Percentiles rank a stretch among this genome's conserved stretches.
Conservation (phyloP, 116 monocot species). For the Thalassia testudinum region DNA sequence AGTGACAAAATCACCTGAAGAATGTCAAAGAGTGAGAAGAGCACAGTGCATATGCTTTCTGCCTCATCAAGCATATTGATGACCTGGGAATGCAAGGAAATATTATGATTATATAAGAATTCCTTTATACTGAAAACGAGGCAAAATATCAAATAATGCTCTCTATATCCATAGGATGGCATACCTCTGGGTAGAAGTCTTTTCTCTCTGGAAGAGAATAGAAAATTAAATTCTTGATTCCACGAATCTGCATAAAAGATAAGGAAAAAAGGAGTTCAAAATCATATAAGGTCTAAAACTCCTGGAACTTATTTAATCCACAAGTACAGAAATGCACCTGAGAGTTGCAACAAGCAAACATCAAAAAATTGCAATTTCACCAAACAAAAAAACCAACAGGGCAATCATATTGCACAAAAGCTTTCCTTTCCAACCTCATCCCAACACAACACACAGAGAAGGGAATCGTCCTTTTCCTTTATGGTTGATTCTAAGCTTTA, state of each 20-base stretch:
- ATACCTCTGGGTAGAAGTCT: slow-evolving; percentile 87
- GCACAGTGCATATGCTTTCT: slow-evolving; percentile 53
- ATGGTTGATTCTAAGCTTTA: too few species aligned
- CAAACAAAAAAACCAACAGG: too few species aligned
- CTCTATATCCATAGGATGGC: neutral
- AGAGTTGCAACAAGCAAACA: too few species aligned
- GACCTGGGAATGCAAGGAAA: slow-evolving; percentile 35
- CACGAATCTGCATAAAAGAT: slow-evolving; percentile 58
- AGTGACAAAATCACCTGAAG: slow-evolving; percentile 59
- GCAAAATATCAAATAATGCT: neutral
- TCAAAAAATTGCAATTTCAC: too few species aligned
- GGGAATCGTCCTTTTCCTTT: too few species aligned
- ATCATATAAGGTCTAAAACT: too few species aligned
- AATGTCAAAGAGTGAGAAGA: slow-evolving; percentile 68
- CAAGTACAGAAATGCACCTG: too few species aligned
- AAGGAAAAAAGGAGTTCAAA: too few species aligned
- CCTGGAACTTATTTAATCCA: too few species aligned
- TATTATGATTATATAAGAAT: neutral
- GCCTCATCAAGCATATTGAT: slow-evolving; percentile 75
- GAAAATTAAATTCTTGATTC: slow-evolving; percentile 55
- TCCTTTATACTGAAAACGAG: neutral
- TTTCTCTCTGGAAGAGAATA: slow-evolving; percentile 92
- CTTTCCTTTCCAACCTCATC: too few species aligned
- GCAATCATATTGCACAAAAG: too few species aligned
- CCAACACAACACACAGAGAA: too few species aligned